Percentiles rank a stretch among this genome's conserved stretches.
Evolutionary conservation across 768 basidiomycete genomes (phyloP).

Genomic region (Sarcodon aspratus): DNA sequence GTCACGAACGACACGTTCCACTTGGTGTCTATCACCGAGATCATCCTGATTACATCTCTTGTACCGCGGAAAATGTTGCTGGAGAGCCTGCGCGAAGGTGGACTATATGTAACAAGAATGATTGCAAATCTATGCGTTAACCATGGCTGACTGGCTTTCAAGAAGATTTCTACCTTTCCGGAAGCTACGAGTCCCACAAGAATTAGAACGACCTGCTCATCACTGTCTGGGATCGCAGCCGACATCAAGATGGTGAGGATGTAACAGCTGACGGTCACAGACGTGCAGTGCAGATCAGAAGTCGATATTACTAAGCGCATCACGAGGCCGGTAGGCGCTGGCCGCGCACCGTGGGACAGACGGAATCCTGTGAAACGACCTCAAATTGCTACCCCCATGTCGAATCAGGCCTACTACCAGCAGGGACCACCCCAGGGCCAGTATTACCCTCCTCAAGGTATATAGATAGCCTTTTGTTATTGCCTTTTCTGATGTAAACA

Average conservation of each 20-base stretch:
- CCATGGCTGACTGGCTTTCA: slow-evolving; percentile 2
- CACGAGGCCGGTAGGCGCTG: too few relatives aligned
- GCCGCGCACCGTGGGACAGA: too few relatives aligned
- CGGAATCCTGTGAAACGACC: too few relatives aligned
- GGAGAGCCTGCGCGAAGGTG: slow-evolving; percentile 66
- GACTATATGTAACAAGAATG: slow-evolving; percentile 22
- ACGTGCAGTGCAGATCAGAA: too few relatives aligned
- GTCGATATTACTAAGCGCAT: too few relatives aligned
- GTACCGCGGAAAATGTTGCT: slow-evolving; percentile 48
- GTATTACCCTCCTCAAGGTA: slow-evolving; percentile 45
- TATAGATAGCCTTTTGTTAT: slow-evolving; percentile 5
- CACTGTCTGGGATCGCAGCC: not conserved
- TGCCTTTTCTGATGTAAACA: slow-evolving; percentile 12
- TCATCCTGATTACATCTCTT: slow-evolving; percentile 75
- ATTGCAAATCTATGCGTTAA: slow-evolving; percentile 13
- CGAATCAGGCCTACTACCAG: slow-evolving; percentile 66
- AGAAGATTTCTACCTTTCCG: slow-evolving; percentile 8
- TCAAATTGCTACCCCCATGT: slow-evolving; percentile 22
- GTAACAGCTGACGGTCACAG: too few relatives aligned
- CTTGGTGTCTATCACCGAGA: slow-evolving; percentile 53
- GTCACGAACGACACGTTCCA: slow-evolving; percentile 46
- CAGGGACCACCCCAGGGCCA: slow-evolving; percentile 38
- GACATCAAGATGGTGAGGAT: not conserved
- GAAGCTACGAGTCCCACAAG: slow-evolving; percentile 67
- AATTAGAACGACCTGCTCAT: slow-evolving; percentile 49